Evolutionary conservation across 345 rosid species (phyloP).

Genomic region (Murraya paniculata): DNA sequence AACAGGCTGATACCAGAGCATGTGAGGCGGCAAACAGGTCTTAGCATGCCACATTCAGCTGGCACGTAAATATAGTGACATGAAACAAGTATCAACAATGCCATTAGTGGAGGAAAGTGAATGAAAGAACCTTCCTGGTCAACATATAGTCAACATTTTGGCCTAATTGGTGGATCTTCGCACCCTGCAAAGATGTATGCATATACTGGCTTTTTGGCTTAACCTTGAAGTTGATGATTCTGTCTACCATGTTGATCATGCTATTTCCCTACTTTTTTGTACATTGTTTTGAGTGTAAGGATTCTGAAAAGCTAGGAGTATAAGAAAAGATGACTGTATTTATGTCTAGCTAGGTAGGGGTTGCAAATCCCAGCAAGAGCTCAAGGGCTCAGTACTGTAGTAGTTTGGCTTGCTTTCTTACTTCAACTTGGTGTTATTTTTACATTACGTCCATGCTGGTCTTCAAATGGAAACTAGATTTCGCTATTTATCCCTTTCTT

Average conservation of each 20-base stretch:
- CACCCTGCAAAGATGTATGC: conserved; percentile 15
- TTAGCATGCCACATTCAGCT: conserved; percentile 32
- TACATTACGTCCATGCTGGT: not conserved
- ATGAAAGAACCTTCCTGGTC: not conserved
- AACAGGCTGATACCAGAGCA: conserved; percentile 74
- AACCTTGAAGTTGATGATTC: conserved; percentile 18
- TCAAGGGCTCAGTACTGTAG: conserved; percentile 8
- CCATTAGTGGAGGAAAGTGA: conserved; percentile 6
- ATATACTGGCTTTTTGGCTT: conserved; percentile 11
- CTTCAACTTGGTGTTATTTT: not conserved
- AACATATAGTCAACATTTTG: conserved; percentile 5
- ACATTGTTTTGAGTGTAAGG: conserved; percentile 23
- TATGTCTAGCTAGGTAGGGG: conserved; percentile 28
- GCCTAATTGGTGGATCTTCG: conserved; percentile 9
- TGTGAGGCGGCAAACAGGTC: conserved; percentile 42
- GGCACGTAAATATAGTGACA: conserved; percentile 28
- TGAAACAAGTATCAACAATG: conserved; percentile 3
- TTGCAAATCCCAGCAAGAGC: conserved; percentile 3
- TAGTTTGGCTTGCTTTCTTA: conserved; percentile 17
- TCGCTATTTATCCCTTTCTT: not conserved
- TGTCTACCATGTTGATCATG: conserved; percentile 10
- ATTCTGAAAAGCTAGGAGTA: conserved; percentile 26
- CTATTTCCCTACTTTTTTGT: conserved; percentile 18
- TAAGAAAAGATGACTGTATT: conserved; percentile 15
- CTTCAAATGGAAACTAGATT: conserved; percentile 9